phyloP scores from a whole-genome alignment of 768 basidiomycete genomes.

The Antrodiella citrinella region DNA sequence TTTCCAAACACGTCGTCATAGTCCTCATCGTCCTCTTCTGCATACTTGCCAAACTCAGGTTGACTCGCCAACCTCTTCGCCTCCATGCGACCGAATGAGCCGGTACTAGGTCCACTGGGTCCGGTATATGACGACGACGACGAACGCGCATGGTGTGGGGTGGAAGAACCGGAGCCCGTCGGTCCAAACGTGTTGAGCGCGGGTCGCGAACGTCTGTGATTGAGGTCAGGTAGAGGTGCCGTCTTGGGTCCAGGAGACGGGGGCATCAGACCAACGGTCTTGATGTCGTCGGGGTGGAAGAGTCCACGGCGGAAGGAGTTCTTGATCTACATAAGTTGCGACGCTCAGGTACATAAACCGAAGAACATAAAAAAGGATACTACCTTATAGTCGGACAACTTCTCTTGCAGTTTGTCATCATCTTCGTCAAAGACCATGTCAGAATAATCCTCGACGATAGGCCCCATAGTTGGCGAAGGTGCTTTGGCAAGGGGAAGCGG shows the following conservation, averaged over 20 bases:
- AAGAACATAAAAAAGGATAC: too few species aligned
- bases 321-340: too few species aligned
- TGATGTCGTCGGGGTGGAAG: conserved; percentile 87
- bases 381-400: conserved; percentile 83
- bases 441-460: conserved; percentile 87
- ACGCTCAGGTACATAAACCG: neutral
- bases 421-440: conserved; percentile 80
- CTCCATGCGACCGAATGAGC: conserved; percentile 64
- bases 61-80: conserved; percentile 45
- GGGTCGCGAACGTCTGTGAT: conserved; percentile 45
- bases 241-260: conserved; percentile 53
- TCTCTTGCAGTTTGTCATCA: conserved; percentile 58
- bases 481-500: conserved; percentile 47
- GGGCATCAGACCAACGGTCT: conserved; percentile 53
- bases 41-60: conserved; percentile 74
- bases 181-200: conserved; percentile 39
- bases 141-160: conserved; percentile 45
- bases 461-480: conserved; percentile 51
- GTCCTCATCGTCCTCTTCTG: conserved; percentile 85
- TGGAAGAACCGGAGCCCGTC: conserved; percentile 21
- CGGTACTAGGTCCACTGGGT: conserved; percentile 30
- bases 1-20: conserved; percentile 95
- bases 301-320: conserved; percentile 66
- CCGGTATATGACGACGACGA: conserved; percentile 25
- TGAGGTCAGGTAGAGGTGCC: conserved; percentile 54